These are phyloP conservation scores for Novakomyces olei DNA, from an alignment of 805 yeast genomes.

Conservation along the genomic window DNA sequence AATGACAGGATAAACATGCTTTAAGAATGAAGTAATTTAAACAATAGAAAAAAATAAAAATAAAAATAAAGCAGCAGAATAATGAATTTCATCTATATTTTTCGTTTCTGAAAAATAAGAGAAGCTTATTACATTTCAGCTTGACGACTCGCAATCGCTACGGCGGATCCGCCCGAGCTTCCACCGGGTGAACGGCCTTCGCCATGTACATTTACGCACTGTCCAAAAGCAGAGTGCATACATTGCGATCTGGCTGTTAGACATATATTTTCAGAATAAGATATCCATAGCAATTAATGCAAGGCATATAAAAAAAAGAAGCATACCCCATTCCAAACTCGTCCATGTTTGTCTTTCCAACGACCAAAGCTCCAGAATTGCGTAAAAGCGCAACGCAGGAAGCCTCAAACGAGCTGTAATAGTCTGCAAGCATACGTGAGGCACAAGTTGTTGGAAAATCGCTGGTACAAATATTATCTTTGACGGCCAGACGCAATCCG, in stretches of 20 bases:
- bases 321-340: slow-evolving; percentile 99
- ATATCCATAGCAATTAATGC: slow-evolving; percentile 10
- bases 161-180: slow-evolving; percentile 91
- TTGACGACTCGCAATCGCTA: slow-evolving; percentile 74
- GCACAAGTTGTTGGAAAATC: slow-evolving; percentile 58
- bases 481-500: slow-evolving; percentile 28
- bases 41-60: background rate
- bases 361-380: slow-evolving; percentile 25
- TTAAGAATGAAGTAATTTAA: too few species aligned
- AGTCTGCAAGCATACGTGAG: slow-evolving; percentile 38
- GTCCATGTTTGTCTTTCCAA: slow-evolving; percentile 82
- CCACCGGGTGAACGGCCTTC: slow-evolving; percentile 63
- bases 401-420: slow-evolving; percentile 59
- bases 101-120: too few species aligned
- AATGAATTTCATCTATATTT: too few species aligned
- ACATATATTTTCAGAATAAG: slow-evolving; percentile 1
- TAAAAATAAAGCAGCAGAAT: background rate
- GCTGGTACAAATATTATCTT: slow-evolving; percentile 60
- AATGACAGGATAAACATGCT: too few species aligned
- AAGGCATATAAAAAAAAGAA: slow-evolving; percentile 21
- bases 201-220: slow-evolving; percentile 22
- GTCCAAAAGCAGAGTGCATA: slow-evolving; percentile 16
- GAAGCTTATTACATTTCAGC: slow-evolving; percentile 39
- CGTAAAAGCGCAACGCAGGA: slow-evolving; percentile 41
- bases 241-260: slow-evolving; percentile 10